Evolutionary conservation across 2,329 filamentous ascomycete species (phyloP).

Genomic region (Nothopassalora personata): DNA sequence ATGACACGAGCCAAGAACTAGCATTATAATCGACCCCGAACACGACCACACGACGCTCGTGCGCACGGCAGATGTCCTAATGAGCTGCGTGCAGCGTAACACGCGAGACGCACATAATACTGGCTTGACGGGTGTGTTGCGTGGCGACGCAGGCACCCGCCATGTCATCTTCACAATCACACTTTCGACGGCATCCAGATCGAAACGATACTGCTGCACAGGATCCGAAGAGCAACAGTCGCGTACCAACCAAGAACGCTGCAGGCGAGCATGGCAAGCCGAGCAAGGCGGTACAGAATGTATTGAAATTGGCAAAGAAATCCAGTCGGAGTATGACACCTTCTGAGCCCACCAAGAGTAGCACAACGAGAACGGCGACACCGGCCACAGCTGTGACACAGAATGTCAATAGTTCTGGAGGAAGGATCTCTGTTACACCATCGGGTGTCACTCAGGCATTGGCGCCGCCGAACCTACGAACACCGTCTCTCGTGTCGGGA

Average conservation of each 20-base stretch:
- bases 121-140: constrained; percentile 7
- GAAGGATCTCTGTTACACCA: constrained; percentile 9
- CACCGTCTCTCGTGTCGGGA: constrained; percentile 46
- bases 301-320: constrained; percentile 24
- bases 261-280: constrained; percentile 7
- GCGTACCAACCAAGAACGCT: constrained; percentile 20
- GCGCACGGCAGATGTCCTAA: constrained; percentile 3
- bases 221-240: constrained; percentile 12
- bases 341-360: constrained; percentile 12
- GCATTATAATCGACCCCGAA: constrained; percentile 3
- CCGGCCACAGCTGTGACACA: constrained; percentile 10
- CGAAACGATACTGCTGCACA: not conserved
- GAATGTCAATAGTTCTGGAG: constrained; percentile 4
- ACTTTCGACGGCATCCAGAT: constrained; percentile 3
- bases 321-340: constrained; percentile 19
- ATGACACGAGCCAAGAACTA: not conserved
- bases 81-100: constrained; percentile 1
- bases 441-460: constrained; percentile 4
- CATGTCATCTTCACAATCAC: constrained; percentile 7
- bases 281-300: constrained; percentile 22
- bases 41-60: not conserved
- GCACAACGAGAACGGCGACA: constrained; percentile 14
- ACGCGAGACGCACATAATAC: constrained; percentile 2
- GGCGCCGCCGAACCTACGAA: constrained; percentile 31
- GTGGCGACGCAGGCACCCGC: constrained; percentile 7